phyloP scores from a whole-genome alignment of 345 rosid species.

The Citrus hindsii region DNA sequence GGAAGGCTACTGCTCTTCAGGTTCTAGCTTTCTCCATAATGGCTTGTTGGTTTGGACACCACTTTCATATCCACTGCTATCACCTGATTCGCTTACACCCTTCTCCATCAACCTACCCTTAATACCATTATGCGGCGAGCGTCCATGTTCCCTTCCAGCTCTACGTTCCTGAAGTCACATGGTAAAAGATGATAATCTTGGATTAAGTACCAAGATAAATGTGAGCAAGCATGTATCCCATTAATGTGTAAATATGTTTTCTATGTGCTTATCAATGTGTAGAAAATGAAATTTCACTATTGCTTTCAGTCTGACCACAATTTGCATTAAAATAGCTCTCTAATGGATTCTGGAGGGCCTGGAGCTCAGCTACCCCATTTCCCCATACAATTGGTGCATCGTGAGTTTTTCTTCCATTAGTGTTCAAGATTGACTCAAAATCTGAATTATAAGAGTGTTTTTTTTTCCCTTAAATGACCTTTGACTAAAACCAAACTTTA shows the following conservation, averaged over 20 bases:
- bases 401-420: not conserved
- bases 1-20: slow-evolving; percentile 37
- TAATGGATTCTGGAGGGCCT: not conserved
- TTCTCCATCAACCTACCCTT: slow-evolving; percentile 44
- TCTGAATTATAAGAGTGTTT: not conserved
- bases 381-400: not conserved
- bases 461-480: not conserved
- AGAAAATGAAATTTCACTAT: not conserved
- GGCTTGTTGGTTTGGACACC: slow-evolving; percentile 38
- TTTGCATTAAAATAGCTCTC: not conserved
- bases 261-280: not conserved
- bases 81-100: slow-evolving; percentile 60
- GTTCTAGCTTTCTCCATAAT: slow-evolving; percentile 41
- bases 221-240: not conserved
- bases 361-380: not conserved
- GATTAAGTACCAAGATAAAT: not conserved
- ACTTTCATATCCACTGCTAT: slow-evolving; percentile 75
- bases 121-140: slow-evolving; percentile 21
- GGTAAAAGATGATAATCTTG: not conserved
- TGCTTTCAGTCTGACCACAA: not conserved
- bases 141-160: slow-evolving; percentile 48
- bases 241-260: not conserved
- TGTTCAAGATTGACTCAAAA: not conserved
- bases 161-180: slow-evolving; percentile 51
- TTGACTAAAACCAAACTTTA: slow-evolving; percentile 2